Percentiles rank a stretch among this genome's conserved stretches.
These are phyloP conservation scores for Tilletia caries DNA, from an alignment of 1,284 basidiomycete species.

Conservation along the genomic window DNA sequence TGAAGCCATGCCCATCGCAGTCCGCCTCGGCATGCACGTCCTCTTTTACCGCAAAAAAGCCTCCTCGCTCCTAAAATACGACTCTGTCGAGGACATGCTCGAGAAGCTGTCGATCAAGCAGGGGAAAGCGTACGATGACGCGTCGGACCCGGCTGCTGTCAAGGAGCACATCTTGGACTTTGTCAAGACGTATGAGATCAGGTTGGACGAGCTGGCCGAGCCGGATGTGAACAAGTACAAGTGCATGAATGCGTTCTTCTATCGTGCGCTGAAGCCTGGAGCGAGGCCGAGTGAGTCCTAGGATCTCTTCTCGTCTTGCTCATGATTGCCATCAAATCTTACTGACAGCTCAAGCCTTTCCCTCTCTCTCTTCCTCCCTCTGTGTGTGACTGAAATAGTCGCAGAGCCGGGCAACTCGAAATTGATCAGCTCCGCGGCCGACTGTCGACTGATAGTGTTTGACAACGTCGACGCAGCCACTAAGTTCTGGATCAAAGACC, in stretches of 20 bases:
- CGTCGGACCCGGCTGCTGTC: slow-evolving; percentile 18
- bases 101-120: slow-evolving; percentile 32
- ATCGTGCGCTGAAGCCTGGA: slow-evolving; percentile 10
- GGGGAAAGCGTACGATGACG: slow-evolving; percentile 19
- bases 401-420: slow-evolving; percentile 8
- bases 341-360: no score
- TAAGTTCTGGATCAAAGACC: slow-evolving; percentile 18
- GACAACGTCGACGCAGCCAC: slow-evolving; percentile 6
- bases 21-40: slow-evolving; percentile 27
- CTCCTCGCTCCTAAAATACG: slow-evolving; percentile 17
- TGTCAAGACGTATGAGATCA: slow-evolving; percentile 14
- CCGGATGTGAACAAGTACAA: slow-evolving; percentile 11
- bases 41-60: slow-evolving; percentile 19
- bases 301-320: background rate
- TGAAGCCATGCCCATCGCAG: slow-evolving; percentile 30
- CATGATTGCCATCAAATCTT: background rate
- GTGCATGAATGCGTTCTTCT: slow-evolving; percentile 19
- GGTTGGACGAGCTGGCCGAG: slow-evolving; percentile 6
- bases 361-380: no score
- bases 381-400: no score
- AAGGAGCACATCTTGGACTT: slow-evolving; percentile 19
- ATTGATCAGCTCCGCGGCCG: slow-evolving; percentile 15
- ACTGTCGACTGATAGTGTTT: slow-evolving; percentile 17
- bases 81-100: slow-evolving; percentile 27
- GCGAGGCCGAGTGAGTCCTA: slow-evolving; percentile 4